phyloP scores from a whole-genome alignment of 179 eudicot genomes.

The Dionaea muscipula region DNA sequence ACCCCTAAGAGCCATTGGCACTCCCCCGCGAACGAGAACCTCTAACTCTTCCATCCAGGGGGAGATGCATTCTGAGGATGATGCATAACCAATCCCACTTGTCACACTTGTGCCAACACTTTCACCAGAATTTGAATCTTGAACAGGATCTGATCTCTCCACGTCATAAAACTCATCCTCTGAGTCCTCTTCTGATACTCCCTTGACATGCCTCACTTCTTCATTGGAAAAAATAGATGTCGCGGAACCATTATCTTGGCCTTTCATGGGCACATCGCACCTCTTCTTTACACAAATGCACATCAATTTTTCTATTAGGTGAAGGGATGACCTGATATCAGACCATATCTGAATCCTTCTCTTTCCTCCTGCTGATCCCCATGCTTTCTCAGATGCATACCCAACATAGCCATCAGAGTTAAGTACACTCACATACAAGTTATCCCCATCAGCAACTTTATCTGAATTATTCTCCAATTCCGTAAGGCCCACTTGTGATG shows the following conservation, averaged over 20 bases:
- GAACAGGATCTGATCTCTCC: constrained; percentile 69
- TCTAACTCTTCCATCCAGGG: constrained; percentile 67
- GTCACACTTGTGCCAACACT: constrained; percentile 18
- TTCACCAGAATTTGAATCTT: constrained; percentile 41
- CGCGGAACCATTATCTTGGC: constrained; percentile 14
- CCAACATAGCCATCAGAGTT: no score
- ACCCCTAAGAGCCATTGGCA: constrained; percentile 77
- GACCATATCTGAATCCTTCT: constrained; percentile 42
- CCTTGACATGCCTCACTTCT: constrained; percentile 45
- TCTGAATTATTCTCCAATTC: no score
- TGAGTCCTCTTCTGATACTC: constrained; percentile 75
- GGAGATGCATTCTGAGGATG: constrained; percentile 21
- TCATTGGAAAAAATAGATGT: constrained; percentile 35
- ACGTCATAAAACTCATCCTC: constrained; percentile 94
- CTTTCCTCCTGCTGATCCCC: constrained; percentile 20
- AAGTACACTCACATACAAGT: no score
- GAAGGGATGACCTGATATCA: constrained; percentile 40
- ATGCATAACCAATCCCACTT: constrained; percentile 15
- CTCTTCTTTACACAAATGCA: constrained; percentile 34
- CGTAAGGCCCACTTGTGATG: no score
- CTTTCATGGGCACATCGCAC: constrained; percentile 15
- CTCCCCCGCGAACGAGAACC: constrained; percentile 77
- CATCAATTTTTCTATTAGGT: constrained; percentile 45
- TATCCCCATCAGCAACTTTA: no score
- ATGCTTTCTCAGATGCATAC: no score